Percentiles rank a stretch among this genome's conserved stretches.
Evolutionary conservation across 805 yeast genomes (phyloP).

Genomic region (Spathaspora boniae): DNA sequence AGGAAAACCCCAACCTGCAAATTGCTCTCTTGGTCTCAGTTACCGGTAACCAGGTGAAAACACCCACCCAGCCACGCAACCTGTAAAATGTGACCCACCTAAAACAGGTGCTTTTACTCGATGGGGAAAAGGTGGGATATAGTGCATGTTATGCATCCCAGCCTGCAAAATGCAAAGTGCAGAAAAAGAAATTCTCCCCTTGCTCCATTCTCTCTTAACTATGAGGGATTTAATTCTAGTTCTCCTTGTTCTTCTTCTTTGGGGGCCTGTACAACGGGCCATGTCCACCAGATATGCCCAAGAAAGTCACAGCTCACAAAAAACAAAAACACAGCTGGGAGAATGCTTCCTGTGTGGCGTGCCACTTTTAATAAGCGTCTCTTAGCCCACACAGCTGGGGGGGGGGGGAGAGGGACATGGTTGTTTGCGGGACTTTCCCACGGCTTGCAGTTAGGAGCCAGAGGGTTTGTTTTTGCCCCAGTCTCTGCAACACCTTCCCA

Average conservation of each 20-base stretch:
- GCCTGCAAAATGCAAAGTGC: not conserved
- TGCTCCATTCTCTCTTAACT: not conserved
- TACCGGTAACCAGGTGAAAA: not conserved
- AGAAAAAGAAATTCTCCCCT: no score
- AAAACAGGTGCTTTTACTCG: not conserved
- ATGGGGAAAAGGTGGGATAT: not conserved
- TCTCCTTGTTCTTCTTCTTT: not conserved
- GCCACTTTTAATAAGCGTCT: not conserved
- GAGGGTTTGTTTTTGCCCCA: no score
- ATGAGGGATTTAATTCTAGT: slow-evolving; percentile 2
- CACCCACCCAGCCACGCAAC: not conserved
- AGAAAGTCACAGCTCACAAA: no score
- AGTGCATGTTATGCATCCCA: not conserved
- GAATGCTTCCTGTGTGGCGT: not conserved
- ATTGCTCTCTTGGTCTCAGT: no score
- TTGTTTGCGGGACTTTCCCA: no score
- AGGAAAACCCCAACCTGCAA: not conserved
- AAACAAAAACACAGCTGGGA: slow-evolving; percentile 1
- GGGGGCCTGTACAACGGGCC: no score
- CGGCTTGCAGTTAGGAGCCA: no score
- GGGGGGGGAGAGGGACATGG: no score
- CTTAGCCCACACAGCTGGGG: not conserved
- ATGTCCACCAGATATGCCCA: no score
- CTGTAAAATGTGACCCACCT: not conserved
- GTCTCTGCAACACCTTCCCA: no score